Conservation (phyloP, 2,329 filamentous ascomycete genomes). For the Verticillium klebahnii region DNA sequence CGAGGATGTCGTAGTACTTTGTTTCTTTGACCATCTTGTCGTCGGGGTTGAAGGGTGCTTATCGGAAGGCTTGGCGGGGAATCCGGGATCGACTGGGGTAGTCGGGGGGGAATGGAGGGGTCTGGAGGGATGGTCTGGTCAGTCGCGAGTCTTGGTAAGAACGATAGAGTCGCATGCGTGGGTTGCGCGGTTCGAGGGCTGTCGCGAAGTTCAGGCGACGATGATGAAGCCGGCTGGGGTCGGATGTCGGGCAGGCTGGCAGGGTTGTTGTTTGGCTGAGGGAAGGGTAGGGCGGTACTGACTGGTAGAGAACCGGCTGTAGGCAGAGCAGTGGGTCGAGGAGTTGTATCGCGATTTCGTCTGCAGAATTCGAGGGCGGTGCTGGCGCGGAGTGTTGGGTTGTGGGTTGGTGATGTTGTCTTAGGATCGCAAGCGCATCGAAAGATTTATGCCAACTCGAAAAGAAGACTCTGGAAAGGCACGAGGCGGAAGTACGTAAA, state of each 20-base stretch:
- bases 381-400: neutral
- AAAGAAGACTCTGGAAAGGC: slow-evolving; percentile 2
- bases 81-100: neutral
- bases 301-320: neutral
- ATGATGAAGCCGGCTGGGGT: neutral
- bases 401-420: neutral
- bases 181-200: neutral
- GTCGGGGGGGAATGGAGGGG: slow-evolving; percentile 1
- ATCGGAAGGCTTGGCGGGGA: neutral
- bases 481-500: neutral
- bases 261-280: neutral
- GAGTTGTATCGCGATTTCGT: neutral
- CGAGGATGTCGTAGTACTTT: slow-evolving; percentile 73
- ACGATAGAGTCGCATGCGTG: neutral
- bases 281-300: neutral
- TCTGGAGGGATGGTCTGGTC: neutral
- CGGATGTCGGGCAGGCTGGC: neutral
- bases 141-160: neutral
- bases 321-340: neutral
- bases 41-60: neutral
- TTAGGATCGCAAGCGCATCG: neutral
- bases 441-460: neutral
- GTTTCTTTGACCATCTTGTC: slow-evolving; percentile 70
- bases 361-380: neutral
- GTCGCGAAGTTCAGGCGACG: neutral